Percentiles rank a stretch among this genome's conserved stretches.
These are phyloP conservation scores for Penicillium griseofulvum DNA, from an alignment of 2,329 filamentous ascomycete genomes.

Conservation along the genomic window DNA sequence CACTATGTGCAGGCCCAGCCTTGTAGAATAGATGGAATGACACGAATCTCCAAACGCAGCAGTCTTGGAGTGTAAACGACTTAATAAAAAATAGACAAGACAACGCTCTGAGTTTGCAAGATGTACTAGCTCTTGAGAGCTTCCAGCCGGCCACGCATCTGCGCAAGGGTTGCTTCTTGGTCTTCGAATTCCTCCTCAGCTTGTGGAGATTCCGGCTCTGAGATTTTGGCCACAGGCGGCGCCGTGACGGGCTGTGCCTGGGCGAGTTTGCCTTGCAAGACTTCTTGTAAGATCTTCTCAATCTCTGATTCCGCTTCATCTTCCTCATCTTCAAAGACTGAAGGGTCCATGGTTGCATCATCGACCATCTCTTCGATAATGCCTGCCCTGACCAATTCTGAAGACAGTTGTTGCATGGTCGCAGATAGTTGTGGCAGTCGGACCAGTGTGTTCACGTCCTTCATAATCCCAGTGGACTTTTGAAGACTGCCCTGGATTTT, in stretches of 20 bases:
- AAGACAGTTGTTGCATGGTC: slow-evolving; percentile 84
- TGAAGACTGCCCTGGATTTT: slow-evolving; percentile 93
- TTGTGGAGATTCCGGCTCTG: slow-evolving; percentile 39
- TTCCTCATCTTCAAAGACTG: slow-evolving; percentile 67
- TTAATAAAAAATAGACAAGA: background rate
- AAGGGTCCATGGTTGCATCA: slow-evolving; percentile 74
- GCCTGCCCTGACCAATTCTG: slow-evolving; percentile 88
- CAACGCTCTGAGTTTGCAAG: background rate
- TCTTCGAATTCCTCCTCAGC: slow-evolving; percentile 75
- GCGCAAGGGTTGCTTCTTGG: slow-evolving; percentile 83
- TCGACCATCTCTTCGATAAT: slow-evolving; percentile 98
- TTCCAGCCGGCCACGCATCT: slow-evolving; percentile 90
- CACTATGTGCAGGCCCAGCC: slow-evolving; percentile 26
- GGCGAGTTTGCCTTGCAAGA: slow-evolving; percentile 77
- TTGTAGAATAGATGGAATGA: slow-evolving; percentile 15
- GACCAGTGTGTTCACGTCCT: slow-evolving; percentile 86
- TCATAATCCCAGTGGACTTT: slow-evolving; percentile 89
- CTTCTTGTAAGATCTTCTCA: slow-evolving; percentile 87
- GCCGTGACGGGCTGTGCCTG: slow-evolving; percentile 57
- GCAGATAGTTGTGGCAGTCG: slow-evolving; percentile 79
- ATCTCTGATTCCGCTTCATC: slow-evolving; percentile 82
- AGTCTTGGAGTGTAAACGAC: slow-evolving; percentile 1
- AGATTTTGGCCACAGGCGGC: slow-evolving; percentile 47
- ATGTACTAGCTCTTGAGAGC: slow-evolving; percentile 76
- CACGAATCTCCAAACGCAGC: slow-evolving; percentile 14